Evolutionary conservation across 306 rosid species (phyloP), one percentile per base, ranked within the genome.

Genomic region (Casuarina equisetifolia): DNA sequence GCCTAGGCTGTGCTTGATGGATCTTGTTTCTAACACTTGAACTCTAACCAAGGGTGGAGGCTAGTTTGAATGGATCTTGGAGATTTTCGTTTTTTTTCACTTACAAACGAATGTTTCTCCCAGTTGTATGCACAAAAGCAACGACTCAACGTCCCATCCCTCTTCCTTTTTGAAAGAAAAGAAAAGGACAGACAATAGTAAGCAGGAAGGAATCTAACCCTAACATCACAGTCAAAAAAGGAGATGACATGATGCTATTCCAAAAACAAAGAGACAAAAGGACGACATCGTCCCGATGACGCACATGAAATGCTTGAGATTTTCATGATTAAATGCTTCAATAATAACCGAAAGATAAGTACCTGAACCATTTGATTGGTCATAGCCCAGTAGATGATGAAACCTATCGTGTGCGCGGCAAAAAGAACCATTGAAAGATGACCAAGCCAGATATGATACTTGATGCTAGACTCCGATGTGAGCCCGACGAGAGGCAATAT

Each of bases 371-470:
- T 81, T 84, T 88, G 95, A 58, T 84, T 11, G 38, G 90, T 88
- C 45, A 89, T 78, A 76, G 36, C 85, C 96, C 96, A 92, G 80
- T 86, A 90, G 77, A 83, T 74, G 72, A 90, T 19, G 73, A 88
- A 90, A 53, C 96, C 91, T 25, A 87, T 0, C 25, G 93, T 17
- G 68, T 92, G 96, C 0, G 67, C 70, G 46, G 76, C 86, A 77
- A 92, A 92, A 40, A 90, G 92, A 69, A 87, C 3, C 83, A 77
- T 90, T 5, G 92, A 84, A 68, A 87, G 68, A 69, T 92, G 93
- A 9, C 92, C 97, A 59, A 91, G 91, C 94, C 97, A 89, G 9
- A 85, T 88, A 61, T 91, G 94, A 25, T 91, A 88, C 61, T 89
- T 91, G 76, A 91, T 85, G 78, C 87, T 85, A 2, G 97, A 89